phyloP scores from a whole-genome alignment of 257 asterid species.

The Forsythia suspensa region DNA sequence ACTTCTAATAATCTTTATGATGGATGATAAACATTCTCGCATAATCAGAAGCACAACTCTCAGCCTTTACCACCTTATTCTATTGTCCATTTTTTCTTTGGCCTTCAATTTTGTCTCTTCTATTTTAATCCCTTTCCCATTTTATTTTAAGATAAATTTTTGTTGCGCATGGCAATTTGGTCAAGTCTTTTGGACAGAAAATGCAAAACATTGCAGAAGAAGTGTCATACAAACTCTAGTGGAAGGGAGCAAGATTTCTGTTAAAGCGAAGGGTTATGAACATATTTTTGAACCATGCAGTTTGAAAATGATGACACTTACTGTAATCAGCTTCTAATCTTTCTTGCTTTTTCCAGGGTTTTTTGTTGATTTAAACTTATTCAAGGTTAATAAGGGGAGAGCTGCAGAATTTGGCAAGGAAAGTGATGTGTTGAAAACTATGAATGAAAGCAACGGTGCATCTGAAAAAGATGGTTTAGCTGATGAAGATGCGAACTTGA shows the following conservation, averaged over 20 bases:
- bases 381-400: slow-evolving; percentile 63
- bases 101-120: not conserved
- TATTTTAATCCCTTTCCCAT: not conserved
- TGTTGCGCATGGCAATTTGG: not conserved
- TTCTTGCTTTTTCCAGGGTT: slow-evolving; percentile 62
- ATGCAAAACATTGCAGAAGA: not conserved
- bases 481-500: slow-evolving; percentile 97
- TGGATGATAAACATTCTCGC: not conserved
- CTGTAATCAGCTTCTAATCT: slow-evolving; percentile 21
- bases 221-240: not conserved
- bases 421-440: slow-evolving; percentile 32
- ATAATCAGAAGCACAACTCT: not conserved
- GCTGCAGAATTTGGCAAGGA: slow-evolving; percentile 41
- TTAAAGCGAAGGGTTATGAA: not conserved
- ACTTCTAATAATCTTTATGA: not conserved
- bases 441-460: slow-evolving; percentile 34
- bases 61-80: not conserved
- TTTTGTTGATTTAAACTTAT: slow-evolving; percentile 83
- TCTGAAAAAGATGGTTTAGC: slow-evolving; percentile 60
- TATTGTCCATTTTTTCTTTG: not conserved
- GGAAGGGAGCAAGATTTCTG: not conserved
- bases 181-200: not conserved
- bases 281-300: not conserved
- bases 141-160: not conserved
- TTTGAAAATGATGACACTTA: slow-evolving; percentile 14